Evolutionary conservation across 352 stramenopile genomes (phyloP).

Genomic region (Pythium sukuiense): DNA sequence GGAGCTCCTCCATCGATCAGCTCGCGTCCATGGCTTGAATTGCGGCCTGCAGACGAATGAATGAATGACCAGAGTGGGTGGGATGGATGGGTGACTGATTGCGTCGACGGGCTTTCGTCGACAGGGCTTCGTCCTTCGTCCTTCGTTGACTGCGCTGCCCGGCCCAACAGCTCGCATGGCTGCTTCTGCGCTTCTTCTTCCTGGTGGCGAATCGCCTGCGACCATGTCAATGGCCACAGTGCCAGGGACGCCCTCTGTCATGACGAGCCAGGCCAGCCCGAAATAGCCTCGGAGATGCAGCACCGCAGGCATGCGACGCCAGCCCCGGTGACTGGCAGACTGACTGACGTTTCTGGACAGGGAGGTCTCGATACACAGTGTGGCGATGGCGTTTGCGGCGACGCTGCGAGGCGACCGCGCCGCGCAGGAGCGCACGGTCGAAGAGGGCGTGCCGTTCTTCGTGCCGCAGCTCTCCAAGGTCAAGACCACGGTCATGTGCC

Average conservation of each 20-base stretch:
- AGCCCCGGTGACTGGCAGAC: neutral
- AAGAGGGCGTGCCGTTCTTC: constrained; percentile 35
- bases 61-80: neutral
- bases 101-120: constrained; percentile 10
- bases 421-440: constrained; percentile 16
- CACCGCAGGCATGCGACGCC: neutral
- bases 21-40: too few species aligned
- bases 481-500: constrained; percentile 46
- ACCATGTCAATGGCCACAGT: too few species aligned
- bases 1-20: neutral
- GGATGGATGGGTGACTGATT: neutral
- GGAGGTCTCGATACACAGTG: too few species aligned
- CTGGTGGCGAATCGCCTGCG: too few species aligned
- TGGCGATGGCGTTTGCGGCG: constrained; percentile 17
- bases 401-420: constrained; percentile 29
- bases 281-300: neutral
- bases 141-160: neutral
- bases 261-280: neutral
- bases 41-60: neutral
- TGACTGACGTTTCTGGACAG: neutral
- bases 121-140: neutral
- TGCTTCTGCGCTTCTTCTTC: neutral
- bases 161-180: neutral
- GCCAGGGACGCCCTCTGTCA: too few species aligned
- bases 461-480: constrained; percentile 46